phyloP scores from a whole-genome alignment of 805 yeast species.

The Ogataea kodamae region DNA sequence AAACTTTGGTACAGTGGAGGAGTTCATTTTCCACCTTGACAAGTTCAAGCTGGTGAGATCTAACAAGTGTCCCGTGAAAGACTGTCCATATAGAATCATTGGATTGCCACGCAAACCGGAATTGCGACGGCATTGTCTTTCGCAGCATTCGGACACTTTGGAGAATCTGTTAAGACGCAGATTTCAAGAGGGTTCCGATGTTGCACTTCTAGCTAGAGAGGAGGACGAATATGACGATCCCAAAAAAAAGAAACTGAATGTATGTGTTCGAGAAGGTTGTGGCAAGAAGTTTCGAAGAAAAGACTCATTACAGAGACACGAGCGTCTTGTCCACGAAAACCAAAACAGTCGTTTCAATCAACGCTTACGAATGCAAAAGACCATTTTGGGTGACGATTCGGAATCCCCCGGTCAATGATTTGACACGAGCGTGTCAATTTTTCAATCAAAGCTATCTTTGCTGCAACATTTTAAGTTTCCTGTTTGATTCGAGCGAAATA shows the following conservation, averaged over 20 bases:
- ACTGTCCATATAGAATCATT: slow-evolving; percentile 47
- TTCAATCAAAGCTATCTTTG: slow-evolving; percentile 7
- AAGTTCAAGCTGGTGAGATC: slow-evolving; percentile 36
- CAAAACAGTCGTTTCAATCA: slow-evolving; percentile 38
- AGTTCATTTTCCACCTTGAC: slow-evolving; percentile 39
- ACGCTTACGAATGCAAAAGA: slow-evolving; percentile 26
- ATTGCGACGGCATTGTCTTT: slow-evolving; percentile 46
- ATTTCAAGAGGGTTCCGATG: slow-evolving; percentile 6
- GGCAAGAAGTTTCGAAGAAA: slow-evolving; percentile 47
- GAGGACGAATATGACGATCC: slow-evolving; percentile 3
- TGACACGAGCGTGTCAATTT: slow-evolving; percentile 5
- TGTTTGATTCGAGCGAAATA: too few species aligned
- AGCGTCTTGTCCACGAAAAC: slow-evolving; percentile 48
- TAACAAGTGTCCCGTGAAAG: slow-evolving; percentile 42
- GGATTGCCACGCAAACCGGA: slow-evolving; percentile 49
- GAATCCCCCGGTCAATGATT: slow-evolving; percentile 5
- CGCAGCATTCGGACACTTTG: slow-evolving; percentile 37
- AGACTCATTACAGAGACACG: slow-evolving; percentile 54
- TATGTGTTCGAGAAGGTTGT: slow-evolving; percentile 34
- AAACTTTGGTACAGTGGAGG: slow-evolving; percentile 35
- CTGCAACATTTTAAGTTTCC: slow-evolving; percentile 1
- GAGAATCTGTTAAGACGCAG: slow-evolving; percentile 12
- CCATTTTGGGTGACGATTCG: slow-evolving; percentile 18
- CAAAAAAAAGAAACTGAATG: slow-evolving; percentile 13
- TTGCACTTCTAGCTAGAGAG: not conserved